These are phyloP conservation scores for Aspergillus clavatus DNA, from an alignment of 2,329 filamentous ascomycete genomes.

Conservation along the genomic window DNA sequence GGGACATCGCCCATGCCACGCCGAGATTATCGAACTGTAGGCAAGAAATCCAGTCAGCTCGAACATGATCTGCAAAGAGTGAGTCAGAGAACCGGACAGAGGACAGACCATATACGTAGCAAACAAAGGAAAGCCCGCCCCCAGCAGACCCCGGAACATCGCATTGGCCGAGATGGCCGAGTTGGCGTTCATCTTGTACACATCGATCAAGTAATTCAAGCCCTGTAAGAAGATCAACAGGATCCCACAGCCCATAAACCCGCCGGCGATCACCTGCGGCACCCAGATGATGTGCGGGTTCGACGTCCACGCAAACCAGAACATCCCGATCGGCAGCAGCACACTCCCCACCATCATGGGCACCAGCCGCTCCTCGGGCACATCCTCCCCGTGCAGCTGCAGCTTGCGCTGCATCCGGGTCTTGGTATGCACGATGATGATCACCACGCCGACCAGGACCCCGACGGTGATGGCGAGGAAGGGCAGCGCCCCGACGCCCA, in stretches of 20 bases:
- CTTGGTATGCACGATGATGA: no score
- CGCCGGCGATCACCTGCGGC: conserved; percentile 42
- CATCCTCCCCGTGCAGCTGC: no score
- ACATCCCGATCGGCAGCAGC: conserved; percentile 47
- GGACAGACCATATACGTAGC: conserved; percentile 35
- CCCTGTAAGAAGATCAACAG: conserved; percentile 37
- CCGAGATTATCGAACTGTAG: conserved; percentile 34
- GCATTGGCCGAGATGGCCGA: conserved; percentile 72
- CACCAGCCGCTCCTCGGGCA: conserved; percentile 62
- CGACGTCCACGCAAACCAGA: conserved; percentile 49
- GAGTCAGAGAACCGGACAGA: no score
- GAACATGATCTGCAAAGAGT: no score
- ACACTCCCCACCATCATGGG: conserved; percentile 59
- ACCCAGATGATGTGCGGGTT: conserved; percentile 42
- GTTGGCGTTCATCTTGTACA: conserved; percentile 66
- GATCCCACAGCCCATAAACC: conserved; percentile 42
- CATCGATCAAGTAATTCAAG: conserved; percentile 70
- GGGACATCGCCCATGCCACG: conserved; percentile 35
- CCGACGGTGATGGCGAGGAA: background rate
- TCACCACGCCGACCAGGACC: background rate
- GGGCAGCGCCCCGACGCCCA: background rate
- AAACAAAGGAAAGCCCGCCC: conserved; percentile 31
- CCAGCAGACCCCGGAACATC: conserved; percentile 61
- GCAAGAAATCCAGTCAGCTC: no score
- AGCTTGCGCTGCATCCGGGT: no score